phyloP scores from a whole-genome alignment of 1,139 yeast species.

The Yamadazyma oceani region DNA sequence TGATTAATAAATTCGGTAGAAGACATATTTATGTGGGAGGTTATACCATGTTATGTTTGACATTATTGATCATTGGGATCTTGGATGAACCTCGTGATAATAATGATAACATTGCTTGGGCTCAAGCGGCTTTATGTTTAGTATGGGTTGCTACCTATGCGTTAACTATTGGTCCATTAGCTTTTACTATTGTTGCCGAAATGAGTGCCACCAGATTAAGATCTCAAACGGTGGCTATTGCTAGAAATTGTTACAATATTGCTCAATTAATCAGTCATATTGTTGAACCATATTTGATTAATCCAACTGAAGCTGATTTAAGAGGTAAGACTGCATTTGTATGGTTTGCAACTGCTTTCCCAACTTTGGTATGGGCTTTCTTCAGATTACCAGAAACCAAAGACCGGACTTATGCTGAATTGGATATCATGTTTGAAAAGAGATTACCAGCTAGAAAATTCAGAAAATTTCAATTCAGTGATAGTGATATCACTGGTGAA shows the following conservation, averaged over 20 bases:
- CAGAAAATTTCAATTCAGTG: background rate
- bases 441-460: conserved; percentile 44
- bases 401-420: conserved; percentile 55
- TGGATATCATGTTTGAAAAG: conserved; percentile 49
- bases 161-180: conserved; percentile 54
- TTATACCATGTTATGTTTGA: conserved; percentile 14
- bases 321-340: conserved; percentile 57
- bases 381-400: conserved; percentile 58
- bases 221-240: conserved; percentile 53
- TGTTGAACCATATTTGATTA: conserved; percentile 55
- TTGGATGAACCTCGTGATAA: conserved; percentile 18
- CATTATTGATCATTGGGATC: conserved; percentile 43
- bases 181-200: conserved; percentile 55
- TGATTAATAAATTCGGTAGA: conserved; percentile 3
- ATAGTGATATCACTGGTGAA: background rate
- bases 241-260: conserved; percentile 46
- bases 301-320: conserved; percentile 53
- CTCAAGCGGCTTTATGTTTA: conserved; percentile 18
- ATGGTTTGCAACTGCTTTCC: conserved; percentile 50
- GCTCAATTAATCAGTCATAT: conserved; percentile 42
- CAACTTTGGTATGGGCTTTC: conserved; percentile 41
- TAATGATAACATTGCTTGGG: conserved; percentile 12
- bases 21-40: conserved; percentile 15
- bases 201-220: conserved; percentile 53
- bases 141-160: conserved; percentile 34